phyloP scores from a whole-genome alignment of 2,329 filamentous ascomycete genomes.

The Ophiostoma angusticollis region DNA sequence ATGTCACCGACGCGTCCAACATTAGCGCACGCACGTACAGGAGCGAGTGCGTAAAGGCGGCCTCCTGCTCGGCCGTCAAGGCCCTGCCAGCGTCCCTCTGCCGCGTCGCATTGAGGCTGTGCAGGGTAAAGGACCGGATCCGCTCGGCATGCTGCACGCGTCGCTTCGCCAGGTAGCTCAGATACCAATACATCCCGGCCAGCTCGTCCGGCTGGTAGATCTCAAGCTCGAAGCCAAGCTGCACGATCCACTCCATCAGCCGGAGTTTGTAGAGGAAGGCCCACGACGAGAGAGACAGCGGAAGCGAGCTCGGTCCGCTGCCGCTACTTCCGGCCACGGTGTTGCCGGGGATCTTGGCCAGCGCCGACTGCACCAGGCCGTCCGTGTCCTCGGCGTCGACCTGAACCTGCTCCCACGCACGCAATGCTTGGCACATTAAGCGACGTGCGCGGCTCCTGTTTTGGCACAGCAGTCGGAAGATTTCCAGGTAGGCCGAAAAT shows the following conservation, averaged over 20 bases:
- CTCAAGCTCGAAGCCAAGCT: slow-evolving; percentile 88
- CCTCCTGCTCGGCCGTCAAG: slow-evolving; percentile 23
- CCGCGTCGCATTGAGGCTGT: slow-evolving; percentile 23
- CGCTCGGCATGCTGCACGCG: slow-evolving; percentile 57
- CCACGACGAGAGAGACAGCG: slow-evolving; percentile 76
- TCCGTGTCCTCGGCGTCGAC: slow-evolving; percentile 70
- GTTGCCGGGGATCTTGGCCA: slow-evolving; percentile 42
- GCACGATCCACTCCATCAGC: slow-evolving; percentile 74
- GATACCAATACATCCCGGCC: slow-evolving; percentile 81
- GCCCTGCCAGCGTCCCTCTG: slow-evolving; percentile 12
- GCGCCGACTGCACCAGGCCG: slow-evolving; percentile 47
- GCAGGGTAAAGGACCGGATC: slow-evolving; percentile 52
- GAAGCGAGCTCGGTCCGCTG: slow-evolving; percentile 31
- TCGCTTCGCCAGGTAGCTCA: slow-evolving; percentile 60
- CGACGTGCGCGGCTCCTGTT: slow-evolving; percentile 84
- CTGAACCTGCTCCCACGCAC: slow-evolving; percentile 49
- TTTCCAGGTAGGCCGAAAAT: slow-evolving; percentile 64
- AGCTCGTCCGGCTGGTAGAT: slow-evolving; percentile 81
- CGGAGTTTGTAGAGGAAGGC: slow-evolving; percentile 80
- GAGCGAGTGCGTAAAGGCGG: slow-evolving; percentile 35
- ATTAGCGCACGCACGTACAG: slow-evolving; percentile 46
- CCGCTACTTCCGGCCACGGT: neutral
- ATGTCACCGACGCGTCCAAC: slow-evolving; percentile 51
- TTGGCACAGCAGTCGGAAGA: slow-evolving; percentile 74
- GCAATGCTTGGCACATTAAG: slow-evolving; percentile 71